A percentile compares a stretch with the other conserved stretches of the same genome.
These are phyloP conservation scores for Termitomyces sp. DNA, from an alignment of 768 basidiomycete species.

Conservation along the genomic window DNA sequence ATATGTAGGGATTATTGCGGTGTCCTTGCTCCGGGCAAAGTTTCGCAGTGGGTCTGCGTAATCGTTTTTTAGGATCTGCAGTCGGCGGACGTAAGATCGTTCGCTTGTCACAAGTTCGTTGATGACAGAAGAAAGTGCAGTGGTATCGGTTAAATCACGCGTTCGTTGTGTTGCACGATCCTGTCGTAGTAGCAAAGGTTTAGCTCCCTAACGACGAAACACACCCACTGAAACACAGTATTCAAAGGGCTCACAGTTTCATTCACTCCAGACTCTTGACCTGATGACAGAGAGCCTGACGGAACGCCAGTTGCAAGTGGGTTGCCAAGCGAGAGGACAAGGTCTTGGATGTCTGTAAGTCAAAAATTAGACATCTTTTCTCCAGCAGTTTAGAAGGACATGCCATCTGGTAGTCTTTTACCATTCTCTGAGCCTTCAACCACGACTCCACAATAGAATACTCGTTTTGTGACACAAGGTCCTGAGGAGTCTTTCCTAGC, in stretches of 20 bases:
- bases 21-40: constrained; percentile 80
- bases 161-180: constrained; percentile 40
- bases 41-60: constrained; percentile 89
- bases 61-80: constrained; percentile 76
- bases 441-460: constrained; percentile 86
- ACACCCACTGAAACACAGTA: not conserved
- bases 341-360: constrained; percentile 64
- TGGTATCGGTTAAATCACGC: constrained; percentile 57
- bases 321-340: constrained; percentile 73
- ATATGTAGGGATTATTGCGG: constrained; percentile 82
- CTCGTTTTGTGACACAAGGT: constrained; percentile 60
- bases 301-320: constrained; percentile 50
- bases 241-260: constrained; percentile 35
- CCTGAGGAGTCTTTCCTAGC: constrained; percentile 35
- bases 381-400: constrained; percentile 9
- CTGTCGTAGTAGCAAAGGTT: constrained; percentile 18
- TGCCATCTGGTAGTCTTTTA: constrained; percentile 62
- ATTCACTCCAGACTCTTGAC: constrained; percentile 29
- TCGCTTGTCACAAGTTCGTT: constrained; percentile 89
- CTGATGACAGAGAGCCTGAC: constrained; percentile 38
- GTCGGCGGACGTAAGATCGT: constrained; percentile 78
- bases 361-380: constrained; percentile 7
- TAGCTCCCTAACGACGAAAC: not conserved
- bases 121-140: constrained; percentile 66
- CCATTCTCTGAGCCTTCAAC: constrained; percentile 79